Percentiles rank a stretch among this genome's conserved stretches.
Conservation (phyloP, 2,329 filamentous ascomycete species). For the Cucurbitaria berberidis region DNA sequence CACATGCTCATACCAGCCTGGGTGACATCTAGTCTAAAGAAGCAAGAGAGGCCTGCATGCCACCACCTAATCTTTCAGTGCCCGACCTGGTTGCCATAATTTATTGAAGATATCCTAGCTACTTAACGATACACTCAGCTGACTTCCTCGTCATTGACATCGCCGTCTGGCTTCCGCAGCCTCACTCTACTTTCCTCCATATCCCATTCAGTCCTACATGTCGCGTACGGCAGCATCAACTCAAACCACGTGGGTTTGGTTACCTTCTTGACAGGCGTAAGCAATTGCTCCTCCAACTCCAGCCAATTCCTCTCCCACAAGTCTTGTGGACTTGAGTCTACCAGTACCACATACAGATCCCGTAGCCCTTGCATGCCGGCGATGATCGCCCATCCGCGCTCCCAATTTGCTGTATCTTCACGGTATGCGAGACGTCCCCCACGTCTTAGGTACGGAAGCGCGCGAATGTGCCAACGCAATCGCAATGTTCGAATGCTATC, state of each 20-base stretch:
- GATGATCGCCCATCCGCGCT: slow-evolving; percentile 36
- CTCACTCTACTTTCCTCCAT: slow-evolving; percentile 28
- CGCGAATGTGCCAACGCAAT: slow-evolving; percentile 44
- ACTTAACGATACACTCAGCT: neutral
- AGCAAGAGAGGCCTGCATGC: too few species aligned
- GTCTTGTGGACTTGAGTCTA: slow-evolving; percentile 35
- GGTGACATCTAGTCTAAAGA: too few species aligned
- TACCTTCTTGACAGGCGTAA: slow-evolving; percentile 33
- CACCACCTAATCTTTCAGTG: too few species aligned
- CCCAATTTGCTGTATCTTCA: slow-evolving; percentile 46
- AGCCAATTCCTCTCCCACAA: slow-evolving; percentile 43
- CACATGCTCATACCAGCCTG: neutral
- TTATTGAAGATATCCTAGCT: too few species aligned
- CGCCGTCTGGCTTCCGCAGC: slow-evolving; percentile 25
- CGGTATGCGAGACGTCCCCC: slow-evolving; percentile 36
- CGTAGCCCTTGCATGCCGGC: slow-evolving; percentile 34
- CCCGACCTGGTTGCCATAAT: too few species aligned
- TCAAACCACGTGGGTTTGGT: slow-evolving; percentile 23
- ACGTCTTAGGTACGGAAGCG: slow-evolving; percentile 40
- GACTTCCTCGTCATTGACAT: neutral
- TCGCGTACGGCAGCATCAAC: slow-evolving; percentile 39
- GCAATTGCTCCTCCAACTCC: slow-evolving; percentile 31
- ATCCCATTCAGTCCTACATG: slow-evolving; percentile 34
- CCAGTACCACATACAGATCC: slow-evolving; percentile 34
- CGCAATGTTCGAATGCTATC: slow-evolving; percentile 36